These are phyloP conservation scores for Mycena capillaripes DNA, from an alignment of 768 basidiomycete genomes.

Conservation along the genomic window DNA sequence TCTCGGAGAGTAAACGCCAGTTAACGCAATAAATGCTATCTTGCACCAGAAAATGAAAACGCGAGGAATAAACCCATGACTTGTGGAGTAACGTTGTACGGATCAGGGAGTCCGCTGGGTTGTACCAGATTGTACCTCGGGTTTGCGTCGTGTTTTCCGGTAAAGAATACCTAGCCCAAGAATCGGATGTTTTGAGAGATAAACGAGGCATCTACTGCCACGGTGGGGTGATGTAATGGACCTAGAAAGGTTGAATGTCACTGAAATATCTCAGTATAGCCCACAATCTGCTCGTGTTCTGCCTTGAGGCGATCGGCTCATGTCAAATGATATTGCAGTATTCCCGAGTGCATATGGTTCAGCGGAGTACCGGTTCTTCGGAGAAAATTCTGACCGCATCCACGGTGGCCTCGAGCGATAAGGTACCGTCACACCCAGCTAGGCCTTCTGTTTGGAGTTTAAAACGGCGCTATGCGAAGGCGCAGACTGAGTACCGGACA, in stretches of 20 bases:
- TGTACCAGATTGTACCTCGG: not conserved
- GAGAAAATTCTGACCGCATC: conserved; percentile 17
- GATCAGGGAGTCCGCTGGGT: conserved; percentile 25
- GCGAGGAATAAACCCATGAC: conserved; percentile 21
- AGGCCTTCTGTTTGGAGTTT: conserved; percentile 21
- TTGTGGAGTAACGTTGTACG: conserved; percentile 25
- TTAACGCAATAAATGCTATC: conserved; percentile 16
- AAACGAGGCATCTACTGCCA: conserved; percentile 10
- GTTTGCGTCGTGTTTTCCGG: conserved; percentile 25
- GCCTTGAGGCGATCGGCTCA: conserved; percentile 64
- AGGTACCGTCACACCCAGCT: conserved; percentile 9
- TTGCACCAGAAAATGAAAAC: conserved; percentile 3
- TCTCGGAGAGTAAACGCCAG: not conserved
- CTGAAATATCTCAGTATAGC: conserved; percentile 33
- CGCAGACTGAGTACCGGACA: not conserved
- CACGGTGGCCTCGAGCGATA: conserved; percentile 11
- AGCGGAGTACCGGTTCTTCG: conserved; percentile 15
- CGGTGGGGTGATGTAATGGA: conserved; percentile 10
- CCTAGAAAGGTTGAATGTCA: not conserved
- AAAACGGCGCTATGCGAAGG: conserved; percentile 14
- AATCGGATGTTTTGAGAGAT: conserved; percentile 28
- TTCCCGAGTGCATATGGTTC: conserved; percentile 31
- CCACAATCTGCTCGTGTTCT: conserved; percentile 52
- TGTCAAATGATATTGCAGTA: conserved; percentile 34
- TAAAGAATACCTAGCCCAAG: conserved; percentile 8